These are phyloP conservation scores for Fusarium secorum DNA, from an alignment of 2,329 filamentous ascomycete genomes.

Conservation along the genomic window DNA sequence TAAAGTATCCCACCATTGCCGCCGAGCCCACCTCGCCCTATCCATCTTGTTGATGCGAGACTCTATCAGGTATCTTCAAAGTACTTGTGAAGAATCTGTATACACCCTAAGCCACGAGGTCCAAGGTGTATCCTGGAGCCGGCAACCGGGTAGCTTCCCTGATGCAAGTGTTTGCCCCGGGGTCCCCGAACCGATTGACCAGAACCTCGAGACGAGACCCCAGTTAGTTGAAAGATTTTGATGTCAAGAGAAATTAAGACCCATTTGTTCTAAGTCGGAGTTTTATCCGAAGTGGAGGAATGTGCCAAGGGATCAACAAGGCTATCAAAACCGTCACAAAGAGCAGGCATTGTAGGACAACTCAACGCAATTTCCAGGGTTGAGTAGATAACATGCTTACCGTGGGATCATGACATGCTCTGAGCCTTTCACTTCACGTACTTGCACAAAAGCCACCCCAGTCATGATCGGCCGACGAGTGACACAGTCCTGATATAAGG, in stretches of 20 bases:
- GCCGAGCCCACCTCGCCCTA: not conserved
- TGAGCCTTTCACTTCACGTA: not conserved
- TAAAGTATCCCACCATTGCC: not conserved
- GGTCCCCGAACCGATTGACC: not conserved
- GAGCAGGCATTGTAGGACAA: not conserved
- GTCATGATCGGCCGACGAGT: not conserved
- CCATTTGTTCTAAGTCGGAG: not conserved
- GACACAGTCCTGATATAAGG: not conserved
- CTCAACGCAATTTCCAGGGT: not conserved
- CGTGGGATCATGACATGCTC: not conserved
- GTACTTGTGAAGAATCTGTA: not conserved
- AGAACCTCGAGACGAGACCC: slow-evolving; percentile 4
- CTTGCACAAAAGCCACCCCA: not conserved
- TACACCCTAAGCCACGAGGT: not conserved
- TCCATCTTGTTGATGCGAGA: not conserved
- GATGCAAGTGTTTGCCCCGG: slow-evolving; percentile 21
- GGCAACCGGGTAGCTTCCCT: slow-evolving; percentile 11
- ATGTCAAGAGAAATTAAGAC: slow-evolving; percentile 6
- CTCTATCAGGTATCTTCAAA: not conserved
- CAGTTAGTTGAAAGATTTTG: not conserved
- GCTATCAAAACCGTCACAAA: not conserved
- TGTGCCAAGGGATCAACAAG: slow-evolving; percentile 17
- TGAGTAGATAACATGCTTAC: not conserved
- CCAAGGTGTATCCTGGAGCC: slow-evolving; percentile 10
- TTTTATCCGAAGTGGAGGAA: not conserved